These are phyloP conservation scores for Botrytis fabae DNA, from an alignment of 2,329 filamentous ascomycete genomes.

Conservation along the genomic window DNA sequence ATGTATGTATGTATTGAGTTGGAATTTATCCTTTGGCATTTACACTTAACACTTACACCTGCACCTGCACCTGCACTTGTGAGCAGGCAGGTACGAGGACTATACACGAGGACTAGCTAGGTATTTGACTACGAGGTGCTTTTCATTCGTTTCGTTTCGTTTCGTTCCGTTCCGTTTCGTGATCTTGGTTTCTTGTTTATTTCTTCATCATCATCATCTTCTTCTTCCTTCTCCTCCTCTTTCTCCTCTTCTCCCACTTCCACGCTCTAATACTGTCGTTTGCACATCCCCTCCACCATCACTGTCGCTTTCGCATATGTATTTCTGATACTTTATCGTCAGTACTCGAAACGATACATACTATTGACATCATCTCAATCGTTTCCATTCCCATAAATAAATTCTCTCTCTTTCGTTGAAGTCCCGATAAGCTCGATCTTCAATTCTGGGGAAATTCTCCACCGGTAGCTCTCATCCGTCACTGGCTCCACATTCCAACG, in stretches of 20 bases:
- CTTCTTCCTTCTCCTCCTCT: not conserved
- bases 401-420: not conserved
- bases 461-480: constrained; percentile 7
- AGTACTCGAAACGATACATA: not conserved
- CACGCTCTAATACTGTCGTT: not conserved
- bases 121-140: not conserved
- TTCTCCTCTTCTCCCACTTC: not conserved
- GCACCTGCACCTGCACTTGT: not conserved
- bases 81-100: not conserved
- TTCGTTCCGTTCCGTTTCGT: not conserved
- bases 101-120: not conserved
- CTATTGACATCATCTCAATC: not conserved
- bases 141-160: not conserved
- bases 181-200: not conserved
- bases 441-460: constrained; percentile 1
- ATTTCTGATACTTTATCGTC: not conserved
- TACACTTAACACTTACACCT: not conserved
- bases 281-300: constrained; percentile 2
- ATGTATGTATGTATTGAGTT: not conserved
- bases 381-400: not conserved
- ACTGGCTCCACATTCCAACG: constrained; percentile 13
- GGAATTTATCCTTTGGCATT: constrained; percentile 17
- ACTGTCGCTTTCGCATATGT: constrained; percentile 18
- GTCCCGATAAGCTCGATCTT: not conserved
- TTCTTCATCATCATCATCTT: not conserved